These are phyloP conservation scores for Azolla pinnata DNA, from an alignment of 75 land plant species.

Conservation along the genomic window DNA sequence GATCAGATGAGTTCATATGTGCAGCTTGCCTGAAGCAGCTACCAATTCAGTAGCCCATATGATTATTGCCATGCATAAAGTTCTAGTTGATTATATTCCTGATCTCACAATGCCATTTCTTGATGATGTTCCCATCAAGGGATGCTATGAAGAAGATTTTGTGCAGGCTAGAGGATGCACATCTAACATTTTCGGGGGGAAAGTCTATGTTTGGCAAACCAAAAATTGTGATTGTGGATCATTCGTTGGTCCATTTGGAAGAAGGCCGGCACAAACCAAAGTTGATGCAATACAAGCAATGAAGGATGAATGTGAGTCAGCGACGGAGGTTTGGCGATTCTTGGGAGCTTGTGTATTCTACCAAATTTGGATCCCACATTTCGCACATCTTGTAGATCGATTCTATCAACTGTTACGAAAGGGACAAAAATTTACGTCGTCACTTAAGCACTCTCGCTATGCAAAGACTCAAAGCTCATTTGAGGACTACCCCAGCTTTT, in stretches of 20 bases:
- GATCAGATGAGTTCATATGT: too few relatives aligned
- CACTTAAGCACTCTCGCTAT: neutral
- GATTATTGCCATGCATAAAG: too few relatives aligned
- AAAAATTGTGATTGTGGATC: neutral
- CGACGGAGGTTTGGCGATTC: neutral
- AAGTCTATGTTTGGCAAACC: neutral
- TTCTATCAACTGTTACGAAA: neutral
- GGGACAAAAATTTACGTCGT: neutral
- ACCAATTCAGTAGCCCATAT: too few relatives aligned
- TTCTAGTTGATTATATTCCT: too few relatives aligned
- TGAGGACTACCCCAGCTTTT: too few relatives aligned
- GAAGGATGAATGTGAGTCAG: neutral
- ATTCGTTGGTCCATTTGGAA: neutral
- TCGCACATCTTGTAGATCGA: neutral
- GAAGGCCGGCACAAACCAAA: neutral
- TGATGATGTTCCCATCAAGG: too few relatives aligned
- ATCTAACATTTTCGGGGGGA: neutral
- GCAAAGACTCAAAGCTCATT: too few relatives aligned
- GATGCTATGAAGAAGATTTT: too few relatives aligned
- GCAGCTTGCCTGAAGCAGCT: too few relatives aligned
- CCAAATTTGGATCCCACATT: neutral
- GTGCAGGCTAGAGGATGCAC: neutral
- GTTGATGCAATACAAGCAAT: neutral
- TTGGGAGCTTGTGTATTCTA: neutral
- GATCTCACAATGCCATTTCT: too few relatives aligned